Conservation (phyloP, 805 yeast genomes). For the Wickerhamiella azymoides region DNA sequence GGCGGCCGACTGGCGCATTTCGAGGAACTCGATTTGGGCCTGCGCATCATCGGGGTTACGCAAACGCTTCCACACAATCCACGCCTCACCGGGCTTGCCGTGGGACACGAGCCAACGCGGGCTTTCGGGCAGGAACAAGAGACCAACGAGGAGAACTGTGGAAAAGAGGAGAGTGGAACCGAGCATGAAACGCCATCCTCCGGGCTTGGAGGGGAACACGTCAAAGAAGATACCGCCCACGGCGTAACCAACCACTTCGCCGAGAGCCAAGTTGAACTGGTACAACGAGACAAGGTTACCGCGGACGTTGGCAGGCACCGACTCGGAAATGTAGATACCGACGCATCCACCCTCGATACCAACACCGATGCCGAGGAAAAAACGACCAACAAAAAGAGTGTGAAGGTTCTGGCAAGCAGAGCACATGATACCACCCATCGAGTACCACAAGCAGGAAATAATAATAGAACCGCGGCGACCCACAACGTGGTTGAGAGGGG, state of each 20-base stretch:
- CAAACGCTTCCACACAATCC: slow-evolving; percentile 35
- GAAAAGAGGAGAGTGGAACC: slow-evolving; percentile 52
- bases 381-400: slow-evolving; percentile 47
- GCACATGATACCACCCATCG: slow-evolving; percentile 47
- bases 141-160: slow-evolving; percentile 35
- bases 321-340: slow-evolving; percentile 48
- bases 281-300: slow-evolving; percentile 50
- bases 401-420: slow-evolving; percentile 34
- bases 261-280: slow-evolving; percentile 52
- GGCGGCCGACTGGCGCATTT: slow-evolving; percentile 39
- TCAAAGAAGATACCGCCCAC: slow-evolving; percentile 45
- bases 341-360: slow-evolving; percentile 57
- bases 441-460: slow-evolving; percentile 44
- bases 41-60: slow-evolving; percentile 34
- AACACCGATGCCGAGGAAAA: slow-evolving; percentile 47
- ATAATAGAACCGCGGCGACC: slow-evolving; percentile 46
- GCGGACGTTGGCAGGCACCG: slow-evolving; percentile 42
- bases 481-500: slow-evolving; percentile 41
- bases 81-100: slow-evolving; percentile 37
- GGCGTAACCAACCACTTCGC: slow-evolving; percentile 53
- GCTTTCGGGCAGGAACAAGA: slow-evolving; percentile 45
- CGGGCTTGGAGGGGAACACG: slow-evolving; percentile 27
- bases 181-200: slow-evolving; percentile 54
- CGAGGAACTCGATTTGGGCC: slow-evolving; percentile 41
- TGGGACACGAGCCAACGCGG: slow-evolving; percentile 47